Evolutionary conservation across 2,329 filamentous ascomycete genomes (phyloP).

Genomic region (Exophiala bonariae): DNA sequence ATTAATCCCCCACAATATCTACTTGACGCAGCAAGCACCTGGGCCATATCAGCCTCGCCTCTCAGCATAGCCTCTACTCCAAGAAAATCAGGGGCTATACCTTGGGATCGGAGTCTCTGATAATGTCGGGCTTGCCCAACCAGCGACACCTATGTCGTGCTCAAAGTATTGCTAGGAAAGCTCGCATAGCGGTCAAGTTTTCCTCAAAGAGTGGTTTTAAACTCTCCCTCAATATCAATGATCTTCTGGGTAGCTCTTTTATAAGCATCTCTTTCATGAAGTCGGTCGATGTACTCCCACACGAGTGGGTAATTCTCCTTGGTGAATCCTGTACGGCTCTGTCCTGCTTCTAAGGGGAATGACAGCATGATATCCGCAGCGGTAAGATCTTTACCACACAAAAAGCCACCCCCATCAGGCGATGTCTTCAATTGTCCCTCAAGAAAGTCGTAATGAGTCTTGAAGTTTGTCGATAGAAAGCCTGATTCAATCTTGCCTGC

Average conservation of each 20-base stretch:
- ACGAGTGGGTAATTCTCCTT: slow-evolving; percentile 40
- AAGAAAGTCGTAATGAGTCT: slow-evolving; percentile 44
- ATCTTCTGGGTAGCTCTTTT: slow-evolving; percentile 42
- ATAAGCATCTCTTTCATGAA: slow-evolving; percentile 40
- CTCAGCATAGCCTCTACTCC: too few species aligned
- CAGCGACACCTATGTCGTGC: too few species aligned
- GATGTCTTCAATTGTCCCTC: slow-evolving; percentile 46
- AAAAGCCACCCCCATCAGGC: slow-evolving; percentile 38
- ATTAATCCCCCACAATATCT: too few species aligned
- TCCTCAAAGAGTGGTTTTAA: slow-evolving; percentile 24
- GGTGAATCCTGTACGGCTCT: slow-evolving; percentile 34
- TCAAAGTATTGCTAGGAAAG: background rate
- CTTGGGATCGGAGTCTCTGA: too few species aligned
- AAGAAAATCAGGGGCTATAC: too few species aligned
- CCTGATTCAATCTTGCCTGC: slow-evolving; percentile 44
- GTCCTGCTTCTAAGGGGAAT: slow-evolving; percentile 44
- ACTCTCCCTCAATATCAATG: slow-evolving; percentile 39
- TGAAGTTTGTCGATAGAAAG: slow-evolving; percentile 42
- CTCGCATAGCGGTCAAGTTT: background rate
- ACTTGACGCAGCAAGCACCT: too few species aligned
- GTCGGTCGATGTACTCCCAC: slow-evolving; percentile 35
- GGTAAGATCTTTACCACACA: slow-evolving; percentile 45
- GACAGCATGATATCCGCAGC: slow-evolving; percentile 50
- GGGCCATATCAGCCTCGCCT: too few species aligned
- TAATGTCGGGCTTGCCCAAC: too few species aligned